A percentile compares a stretch with the other conserved stretches of the same genome.
Evolutionary conservation across 2,329 filamentous ascomycete genomes (phyloP).

Genomic region (Botrytis byssoidea): DNA sequence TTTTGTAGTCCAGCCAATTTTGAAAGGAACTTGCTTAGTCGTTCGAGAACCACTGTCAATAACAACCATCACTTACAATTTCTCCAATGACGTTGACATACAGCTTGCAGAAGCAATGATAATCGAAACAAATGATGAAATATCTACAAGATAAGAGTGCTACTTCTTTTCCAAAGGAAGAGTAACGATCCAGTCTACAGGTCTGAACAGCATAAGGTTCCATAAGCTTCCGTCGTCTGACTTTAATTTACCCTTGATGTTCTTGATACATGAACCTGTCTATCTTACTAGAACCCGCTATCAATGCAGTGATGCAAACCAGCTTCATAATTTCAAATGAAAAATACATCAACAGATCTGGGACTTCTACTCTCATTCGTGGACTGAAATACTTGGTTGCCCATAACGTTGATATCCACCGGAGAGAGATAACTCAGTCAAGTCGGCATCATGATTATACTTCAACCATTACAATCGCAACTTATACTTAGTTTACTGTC

Average conservation of each 20-base stretch:
- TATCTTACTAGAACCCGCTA: accelerated
- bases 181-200: background rate
- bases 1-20: background rate
- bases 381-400: background rate
- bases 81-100: background rate
- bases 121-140: background rate
- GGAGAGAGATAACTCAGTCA: background rate
- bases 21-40: background rate
- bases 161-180: too few species aligned
- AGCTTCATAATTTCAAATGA: background rate
- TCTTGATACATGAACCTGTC: background rate
- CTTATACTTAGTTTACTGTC: background rate
- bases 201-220: background rate
- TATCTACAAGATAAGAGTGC: background rate
- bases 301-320: background rate
- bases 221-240: background rate
- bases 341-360: background rate
- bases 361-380: background rate
- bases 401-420: background rate
- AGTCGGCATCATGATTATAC: background rate
- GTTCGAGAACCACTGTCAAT: background rate
- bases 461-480: background rate
- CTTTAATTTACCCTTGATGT: background rate
- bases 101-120: background rate
- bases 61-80: background rate